phyloP scores from a whole-genome alignment of 148 eudicot genomes.

The Oxyria digyna region DNA sequence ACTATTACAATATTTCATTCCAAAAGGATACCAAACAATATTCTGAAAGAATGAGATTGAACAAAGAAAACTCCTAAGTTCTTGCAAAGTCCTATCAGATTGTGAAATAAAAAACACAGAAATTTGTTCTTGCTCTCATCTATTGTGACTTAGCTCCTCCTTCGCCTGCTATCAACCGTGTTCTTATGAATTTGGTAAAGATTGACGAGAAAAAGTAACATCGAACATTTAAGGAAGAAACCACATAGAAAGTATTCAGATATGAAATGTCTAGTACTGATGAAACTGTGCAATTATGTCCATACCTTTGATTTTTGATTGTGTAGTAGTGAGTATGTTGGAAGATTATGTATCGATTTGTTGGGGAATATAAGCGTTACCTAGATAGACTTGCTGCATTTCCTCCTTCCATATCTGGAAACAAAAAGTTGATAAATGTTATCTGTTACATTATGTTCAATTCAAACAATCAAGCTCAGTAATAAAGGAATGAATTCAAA shows the following conservation, averaged over 20 bases:
- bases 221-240: background rate
- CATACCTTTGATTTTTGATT: background rate
- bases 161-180: background rate
- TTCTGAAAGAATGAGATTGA: no score
- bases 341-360: constrained; percentile 24
- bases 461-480: no score
- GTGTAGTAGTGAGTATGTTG: background rate
- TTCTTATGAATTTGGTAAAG: no score
- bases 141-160: background rate
- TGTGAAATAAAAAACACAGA: no score
- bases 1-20: no score
- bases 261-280: no score
- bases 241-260: no score
- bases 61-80: no score
- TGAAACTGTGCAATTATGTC: background rate
- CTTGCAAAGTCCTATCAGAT: no score
- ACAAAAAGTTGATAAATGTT: background rate
- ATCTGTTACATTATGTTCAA: background rate
- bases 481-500: background rate
- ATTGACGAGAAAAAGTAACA: background rate
- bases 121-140: constrained; percentile 2
- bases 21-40: no score
- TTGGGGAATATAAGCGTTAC: constrained; percentile 42
- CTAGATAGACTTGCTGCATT: constrained; percentile 49
- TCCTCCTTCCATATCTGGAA: constrained; percentile 78